Conservation (phyloP, 2,329 filamentous ascomycete species). For the Ceratocystis eucalypticola region DNA sequence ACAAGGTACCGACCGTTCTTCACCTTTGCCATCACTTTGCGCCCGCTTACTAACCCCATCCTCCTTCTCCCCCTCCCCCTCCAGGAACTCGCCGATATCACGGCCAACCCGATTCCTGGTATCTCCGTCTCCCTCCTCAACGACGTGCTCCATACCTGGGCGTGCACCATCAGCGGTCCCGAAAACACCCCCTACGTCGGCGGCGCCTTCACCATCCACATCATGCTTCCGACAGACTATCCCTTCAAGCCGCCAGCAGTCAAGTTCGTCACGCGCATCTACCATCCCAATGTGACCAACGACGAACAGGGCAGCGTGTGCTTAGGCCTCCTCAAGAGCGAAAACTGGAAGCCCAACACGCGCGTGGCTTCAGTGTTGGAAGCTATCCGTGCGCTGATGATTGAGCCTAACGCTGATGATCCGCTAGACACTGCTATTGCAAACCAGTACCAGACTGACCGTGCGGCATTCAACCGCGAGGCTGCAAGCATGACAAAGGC, state of each 20-base stretch:
- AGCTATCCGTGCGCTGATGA: slow-evolving; percentile 59
- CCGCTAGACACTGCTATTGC: slow-evolving; percentile 78
- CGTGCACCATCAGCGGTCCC: slow-evolving; percentile 36
- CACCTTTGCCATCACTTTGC: neutral
- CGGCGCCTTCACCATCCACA: slow-evolving; percentile 67
- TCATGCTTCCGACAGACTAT: slow-evolving; percentile 99
- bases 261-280: slow-evolving; percentile 99
- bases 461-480: slow-evolving; percentile 47
- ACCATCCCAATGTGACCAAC: slow-evolving; percentile 99
- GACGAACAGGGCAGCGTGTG: slow-evolving; percentile 93
- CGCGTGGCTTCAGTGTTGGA: slow-evolving; percentile 63
- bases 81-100: slow-evolving; percentile 43
- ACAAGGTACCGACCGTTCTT: slow-evolving; percentile 28
- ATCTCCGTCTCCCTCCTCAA: slow-evolving; percentile 35
- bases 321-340: slow-evolving; percentile 81
- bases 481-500: slow-evolving; percentile 26
- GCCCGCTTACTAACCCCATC: slow-evolving; percentile 21
- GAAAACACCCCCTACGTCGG: slow-evolving; percentile 39
- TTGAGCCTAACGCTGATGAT: slow-evolving; percentile 77
- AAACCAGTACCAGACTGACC: slow-evolving; percentile 63
- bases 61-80: neutral
- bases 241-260: slow-evolving; percentile 99
- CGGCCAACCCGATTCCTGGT: slow-evolving; percentile 33
- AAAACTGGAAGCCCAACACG: slow-evolving; percentile 84
- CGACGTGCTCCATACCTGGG: slow-evolving; percentile 40